Evolutionary conservation across 129 eudicot genomes (phyloP).

Genomic region (Flaveria linearis): DNA sequence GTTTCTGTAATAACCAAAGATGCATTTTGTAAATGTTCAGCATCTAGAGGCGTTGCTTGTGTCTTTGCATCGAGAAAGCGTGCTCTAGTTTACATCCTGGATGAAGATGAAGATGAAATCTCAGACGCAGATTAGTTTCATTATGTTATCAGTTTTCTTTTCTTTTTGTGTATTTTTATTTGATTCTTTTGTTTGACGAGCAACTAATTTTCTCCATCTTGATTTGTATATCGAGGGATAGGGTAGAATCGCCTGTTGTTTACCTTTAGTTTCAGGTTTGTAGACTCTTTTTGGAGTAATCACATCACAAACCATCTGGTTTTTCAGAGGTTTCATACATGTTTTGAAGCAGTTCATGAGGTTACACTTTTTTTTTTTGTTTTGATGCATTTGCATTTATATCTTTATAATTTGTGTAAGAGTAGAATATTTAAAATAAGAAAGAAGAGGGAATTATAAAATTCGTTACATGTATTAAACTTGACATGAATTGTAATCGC

Average conservation of each 20-base stretch:
- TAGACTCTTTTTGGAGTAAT: neutral
- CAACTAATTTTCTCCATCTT: neutral
- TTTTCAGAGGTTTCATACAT: neutral
- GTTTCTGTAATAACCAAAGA: constrained; percentile 1
- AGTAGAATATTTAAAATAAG: too few relatives aligned
- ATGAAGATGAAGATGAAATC: constrained; percentile 69
- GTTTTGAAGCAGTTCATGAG: constrained; percentile 10
- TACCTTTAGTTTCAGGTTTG: neutral
- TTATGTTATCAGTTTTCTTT: neutral
- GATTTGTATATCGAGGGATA: neutral
- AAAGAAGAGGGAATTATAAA: too few relatives aligned
- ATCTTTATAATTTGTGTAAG: neutral
- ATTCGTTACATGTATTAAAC: too few relatives aligned
- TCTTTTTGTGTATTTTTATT: neutral
- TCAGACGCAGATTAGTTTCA: constrained; percentile 67
- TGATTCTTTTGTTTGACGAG: neutral
- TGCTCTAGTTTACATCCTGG: constrained; percentile 87
- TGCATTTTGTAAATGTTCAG: constrained; percentile 46
- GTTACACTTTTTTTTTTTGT: neutral
- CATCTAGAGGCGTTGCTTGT: constrained; percentile 98
- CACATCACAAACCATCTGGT: neutral
- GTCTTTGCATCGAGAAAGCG: constrained; percentile 88
- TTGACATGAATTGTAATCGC: too few relatives aligned
- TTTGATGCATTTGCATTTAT: neutral
- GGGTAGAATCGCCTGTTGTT: neutral